These are phyloP conservation scores for Tetrahymena thermophila DNA, from an alignment of 73 alveolate species.

Conservation along the genomic window DNA sequence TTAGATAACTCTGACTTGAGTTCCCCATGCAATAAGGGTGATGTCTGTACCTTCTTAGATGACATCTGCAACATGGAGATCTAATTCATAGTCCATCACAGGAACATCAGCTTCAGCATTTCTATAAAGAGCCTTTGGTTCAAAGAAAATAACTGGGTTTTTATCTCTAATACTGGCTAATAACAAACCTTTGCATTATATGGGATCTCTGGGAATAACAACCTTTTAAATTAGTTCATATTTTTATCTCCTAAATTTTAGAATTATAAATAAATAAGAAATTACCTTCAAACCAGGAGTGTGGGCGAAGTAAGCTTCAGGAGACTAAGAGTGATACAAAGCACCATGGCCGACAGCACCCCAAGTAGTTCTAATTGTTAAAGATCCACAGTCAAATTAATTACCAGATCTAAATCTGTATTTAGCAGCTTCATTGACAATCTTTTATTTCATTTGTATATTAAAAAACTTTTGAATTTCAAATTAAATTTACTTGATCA, in stretches of 20 bases:
- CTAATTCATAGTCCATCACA: constrained; percentile 77
- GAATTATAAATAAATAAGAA: too few relatives aligned
- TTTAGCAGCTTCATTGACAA: constrained; percentile 93
- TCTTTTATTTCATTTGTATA: not conserved
- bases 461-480: not conserved
- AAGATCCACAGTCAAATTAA: constrained; percentile 64
- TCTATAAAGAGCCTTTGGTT: constrained; percentile 88
- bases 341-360: constrained; percentile 98
- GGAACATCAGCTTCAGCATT: constrained; percentile 71
- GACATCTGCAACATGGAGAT: constrained; percentile 78
- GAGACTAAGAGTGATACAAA: constrained; percentile 80
- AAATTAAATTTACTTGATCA: constrained; percentile 49
- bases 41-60: constrained; percentile 79
- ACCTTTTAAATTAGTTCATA: not conserved
- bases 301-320: constrained; percentile 92
- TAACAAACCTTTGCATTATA: constrained; percentile 84
- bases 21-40: constrained; percentile 80
- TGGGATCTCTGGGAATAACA: constrained; percentile 91
- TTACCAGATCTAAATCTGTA: constrained; percentile 73
- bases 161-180: constrained; percentile 72
- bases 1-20: constrained; percentile 53
- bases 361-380: constrained; percentile 81
- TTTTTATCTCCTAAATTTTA: not conserved
- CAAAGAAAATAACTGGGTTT: constrained; percentile 91
- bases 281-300: constrained; percentile 78